Evolutionary conservation across 176 grass and related monocot species (phyloP), one percentile per base, ranked within the genome.

Genomic region (Hyparrhenia diplandra): DNA sequence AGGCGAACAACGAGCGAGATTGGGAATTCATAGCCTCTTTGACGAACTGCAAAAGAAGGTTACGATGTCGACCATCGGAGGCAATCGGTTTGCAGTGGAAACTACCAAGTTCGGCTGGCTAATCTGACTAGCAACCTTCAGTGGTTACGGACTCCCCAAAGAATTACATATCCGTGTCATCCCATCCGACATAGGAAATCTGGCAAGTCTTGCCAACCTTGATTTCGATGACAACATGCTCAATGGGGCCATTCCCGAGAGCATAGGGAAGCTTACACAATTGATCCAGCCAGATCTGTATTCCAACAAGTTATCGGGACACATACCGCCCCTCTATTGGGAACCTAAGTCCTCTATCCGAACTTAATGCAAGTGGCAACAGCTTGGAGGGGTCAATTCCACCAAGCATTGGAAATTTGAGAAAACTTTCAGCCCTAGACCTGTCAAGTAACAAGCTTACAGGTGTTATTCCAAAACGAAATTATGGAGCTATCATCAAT

Each of bases 231-330:
- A 0, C 5, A 81, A 81, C 51, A n/a, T 81, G 5, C 51, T 81
- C 66, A 71, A 6, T 17, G 79, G 79, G 51, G 12, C 8, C 1
- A 71, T 71, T 61, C 79, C 79, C 10, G 67, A 71, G 55, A 70
- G 52, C 67, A 71, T 81, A 61, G 67, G 36, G 11, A 57, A 81
- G 67, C 67, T 81, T 61, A 71, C 24, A 71, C 79, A 45, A 17
- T 32, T 71, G 79, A 43, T 30, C 11, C 0, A 23, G 25, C 2
- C 45, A n/a, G 42, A 17, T 4, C 52, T 81, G 36, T 0, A 40
- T 34, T 59, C 0, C 0, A 81, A 81, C 36, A 61, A 81, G 52
- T 60, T 81, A 0, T 59, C 51, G 24, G 79, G 51, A 45, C 4
- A 0, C 8, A 45, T 81, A 40, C 67, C 79, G 4, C 24, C 6